Percentiles rank a stretch among this genome's conserved stretches.
phyloP scores from a whole-genome alignment of 2,329 filamentous ascomycete species.

The Rhinocladiella mackenziei region DNA sequence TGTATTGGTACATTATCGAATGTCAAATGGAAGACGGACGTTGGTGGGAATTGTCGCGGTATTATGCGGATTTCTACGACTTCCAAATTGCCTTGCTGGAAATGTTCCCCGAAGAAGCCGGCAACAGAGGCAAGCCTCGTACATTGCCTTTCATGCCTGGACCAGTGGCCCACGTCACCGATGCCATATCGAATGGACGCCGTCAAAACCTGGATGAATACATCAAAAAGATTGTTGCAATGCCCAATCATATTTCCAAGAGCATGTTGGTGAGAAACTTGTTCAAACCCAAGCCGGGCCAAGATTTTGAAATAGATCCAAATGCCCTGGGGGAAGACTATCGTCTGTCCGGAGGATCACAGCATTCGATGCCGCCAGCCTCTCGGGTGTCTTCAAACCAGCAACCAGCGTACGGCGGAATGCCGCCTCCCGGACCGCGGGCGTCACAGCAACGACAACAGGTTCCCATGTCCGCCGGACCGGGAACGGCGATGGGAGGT shows the following conservation, averaged over 20 bases:
- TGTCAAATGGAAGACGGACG: constrained; percentile 83
- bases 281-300: constrained; percentile 78
- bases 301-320: constrained; percentile 85
- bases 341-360: constrained; percentile 66
- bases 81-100: constrained; percentile 94
- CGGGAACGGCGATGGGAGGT: constrained; percentile 33
- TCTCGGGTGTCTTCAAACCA: constrained; percentile 64
- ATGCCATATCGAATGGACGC: constrained; percentile 89
- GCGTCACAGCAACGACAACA: constrained; percentile 41
- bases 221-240: constrained; percentile 80
- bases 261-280: constrained; percentile 84
- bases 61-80: constrained; percentile 98
- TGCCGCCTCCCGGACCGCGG: constrained; percentile 41
- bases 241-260: constrained; percentile 78
- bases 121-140: constrained; percentile 75
- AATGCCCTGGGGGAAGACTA: constrained; percentile 64
- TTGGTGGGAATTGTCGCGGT: constrained; percentile 87
- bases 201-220: constrained; percentile 92
- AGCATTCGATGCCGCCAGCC: constrained; percentile 62
- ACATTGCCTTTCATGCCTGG: constrained; percentile 96
- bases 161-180: constrained; percentile 96
- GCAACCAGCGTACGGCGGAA: constrained; percentile 56
- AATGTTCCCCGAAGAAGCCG: constrained; percentile 86
- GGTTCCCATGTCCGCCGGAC: constrained; percentile 28
- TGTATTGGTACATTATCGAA: constrained; percentile 98